Percentiles rank a stretch among this genome's conserved stretches.
phyloP scores from a whole-genome alignment of 306 rosid species.

The Hippophae tibetana region DNA sequence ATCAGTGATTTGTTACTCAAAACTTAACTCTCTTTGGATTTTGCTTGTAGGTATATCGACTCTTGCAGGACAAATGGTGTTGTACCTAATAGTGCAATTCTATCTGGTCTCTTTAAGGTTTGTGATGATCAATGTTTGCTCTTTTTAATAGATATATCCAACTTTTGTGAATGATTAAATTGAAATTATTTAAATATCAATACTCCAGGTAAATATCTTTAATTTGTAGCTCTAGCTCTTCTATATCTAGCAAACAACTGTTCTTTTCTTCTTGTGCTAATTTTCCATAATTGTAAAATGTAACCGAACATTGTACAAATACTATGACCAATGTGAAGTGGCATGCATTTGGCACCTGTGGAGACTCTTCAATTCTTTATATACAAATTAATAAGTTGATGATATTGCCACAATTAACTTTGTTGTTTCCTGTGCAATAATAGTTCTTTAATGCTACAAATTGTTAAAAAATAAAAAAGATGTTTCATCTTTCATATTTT shows the following conservation, averaged over 20 bases:
- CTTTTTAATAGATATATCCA: neutral
- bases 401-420: too few relatives aligned
- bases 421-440: too few relatives aligned
- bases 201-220: neutral
- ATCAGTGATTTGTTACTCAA: neutral
- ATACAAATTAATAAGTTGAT: too few relatives aligned
- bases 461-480: too few relatives aligned
- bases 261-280: neutral
- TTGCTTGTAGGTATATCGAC: conserved; percentile 50
- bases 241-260: too few relatives aligned
- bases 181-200: neutral
- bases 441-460: too few relatives aligned
- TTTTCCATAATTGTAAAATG: neutral
- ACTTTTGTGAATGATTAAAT: neutral
- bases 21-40: conserved; percentile 5
- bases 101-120: conserved; percentile 56
- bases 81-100: conserved; percentile 42
- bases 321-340: neutral
- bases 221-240: too few relatives aligned
- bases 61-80: conserved; percentile 58
- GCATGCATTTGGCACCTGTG: neutral
- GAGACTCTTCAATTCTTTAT: neutral
- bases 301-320: neutral
- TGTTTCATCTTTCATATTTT: too few relatives aligned
- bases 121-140: conserved; percentile 12